Percentiles rank a stretch among this genome's conserved stretches.
phyloP scores from a whole-genome alignment of 495 filamentous ascomycete genomes.

The Cryomyces antarcticus region DNA sequence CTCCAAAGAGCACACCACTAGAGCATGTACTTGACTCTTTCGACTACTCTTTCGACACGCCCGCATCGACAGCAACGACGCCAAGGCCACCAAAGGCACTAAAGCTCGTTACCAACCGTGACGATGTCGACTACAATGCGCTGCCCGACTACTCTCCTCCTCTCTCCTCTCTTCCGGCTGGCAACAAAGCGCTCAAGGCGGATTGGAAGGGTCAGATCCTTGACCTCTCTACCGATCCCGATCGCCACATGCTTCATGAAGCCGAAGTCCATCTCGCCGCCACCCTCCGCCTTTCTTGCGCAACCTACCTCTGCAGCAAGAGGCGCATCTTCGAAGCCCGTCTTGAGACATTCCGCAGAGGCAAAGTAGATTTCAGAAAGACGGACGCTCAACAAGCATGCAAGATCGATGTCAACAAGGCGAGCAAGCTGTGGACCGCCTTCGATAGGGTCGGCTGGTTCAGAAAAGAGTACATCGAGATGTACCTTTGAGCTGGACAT shows the following conservation, averaged over 20 bases:
- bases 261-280: slow-evolving; percentile 64
- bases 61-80: not conserved
- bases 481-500: slow-evolving; percentile 21
- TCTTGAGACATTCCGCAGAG: slow-evolving; percentile 41
- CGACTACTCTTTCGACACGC: not conserved
- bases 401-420: slow-evolving; percentile 98
- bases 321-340: slow-evolving; percentile 74
- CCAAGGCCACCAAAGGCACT: slow-evolving; percentile 13
- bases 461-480: slow-evolving; percentile 35
- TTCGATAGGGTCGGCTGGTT: slow-evolving; percentile 88
- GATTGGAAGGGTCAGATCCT: slow-evolving; percentile 74
- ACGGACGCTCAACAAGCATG: slow-evolving; percentile 94
- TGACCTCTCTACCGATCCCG: slow-evolving; percentile 61
- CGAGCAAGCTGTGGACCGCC: slow-evolving; percentile 82
- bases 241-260: slow-evolving; percentile 54
- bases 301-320: slow-evolving; percentile 88
- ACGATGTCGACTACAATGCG: slow-evolving; percentile 72
- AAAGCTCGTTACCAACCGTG: slow-evolving; percentile 33
- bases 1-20: slow-evolving; percentile 9
- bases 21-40: slow-evolving; percentile 7
- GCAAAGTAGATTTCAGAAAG: slow-evolving; percentile 74
- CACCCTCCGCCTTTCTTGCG: slow-evolving; percentile 66
- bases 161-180: slow-evolving; percentile 33
- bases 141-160: slow-evolving; percentile 65
- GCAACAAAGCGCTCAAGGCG: slow-evolving; percentile 51